Percentiles rank a stretch among this genome's conserved stretches.
These are phyloP conservation scores for Cyclocybe aegerita DNA, from an alignment of 768 basidiomycete genomes.

Conservation along the genomic window DNA sequence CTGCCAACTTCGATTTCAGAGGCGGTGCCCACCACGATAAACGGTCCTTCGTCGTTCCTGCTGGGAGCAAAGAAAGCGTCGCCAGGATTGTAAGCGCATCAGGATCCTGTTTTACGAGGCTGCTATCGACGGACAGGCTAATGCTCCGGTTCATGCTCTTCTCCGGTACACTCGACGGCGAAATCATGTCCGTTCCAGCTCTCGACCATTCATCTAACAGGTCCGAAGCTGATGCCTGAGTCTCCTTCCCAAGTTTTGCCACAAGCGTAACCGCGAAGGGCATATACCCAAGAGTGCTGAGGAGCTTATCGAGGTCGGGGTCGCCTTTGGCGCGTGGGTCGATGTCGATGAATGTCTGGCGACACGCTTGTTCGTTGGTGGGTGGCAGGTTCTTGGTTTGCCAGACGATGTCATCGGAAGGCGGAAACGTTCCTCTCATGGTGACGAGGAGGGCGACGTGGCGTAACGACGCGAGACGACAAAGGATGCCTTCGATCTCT, in stretches of 20 bases:
- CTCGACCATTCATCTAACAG: conserved; percentile 12
- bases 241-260: conserved; percentile 18
- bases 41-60: conserved; percentile 10
- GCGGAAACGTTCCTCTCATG: conserved; percentile 26
- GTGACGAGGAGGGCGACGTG: conserved; percentile 29
- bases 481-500: conserved; percentile 14
- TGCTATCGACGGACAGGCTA: conserved; percentile 17
- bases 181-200: conserved; percentile 6
- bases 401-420: conserved; percentile 24
- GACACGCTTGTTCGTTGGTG: conserved; percentile 14
- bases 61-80: conserved; percentile 22
- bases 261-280: conserved; percentile 34
- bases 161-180: neutral
- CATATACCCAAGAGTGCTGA: conserved; percentile 24
- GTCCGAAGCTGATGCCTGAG: conserved; percentile 1
- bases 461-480: conserved; percentile 15
- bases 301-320: conserved; percentile 14
- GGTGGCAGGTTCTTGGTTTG: conserved; percentile 9
- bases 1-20: neutral
- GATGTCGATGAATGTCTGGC: conserved; percentile 13
- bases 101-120: conserved; percentile 8
- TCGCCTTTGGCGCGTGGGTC: conserved; percentile 10
- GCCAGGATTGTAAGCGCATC: conserved; percentile 18
- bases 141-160: conserved; percentile 18
- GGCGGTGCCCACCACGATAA: conserved; percentile 8